Evolutionary conservation across 2,329 filamentous ascomycete species (phyloP).

Genomic region (Botrytis squamosa): DNA sequence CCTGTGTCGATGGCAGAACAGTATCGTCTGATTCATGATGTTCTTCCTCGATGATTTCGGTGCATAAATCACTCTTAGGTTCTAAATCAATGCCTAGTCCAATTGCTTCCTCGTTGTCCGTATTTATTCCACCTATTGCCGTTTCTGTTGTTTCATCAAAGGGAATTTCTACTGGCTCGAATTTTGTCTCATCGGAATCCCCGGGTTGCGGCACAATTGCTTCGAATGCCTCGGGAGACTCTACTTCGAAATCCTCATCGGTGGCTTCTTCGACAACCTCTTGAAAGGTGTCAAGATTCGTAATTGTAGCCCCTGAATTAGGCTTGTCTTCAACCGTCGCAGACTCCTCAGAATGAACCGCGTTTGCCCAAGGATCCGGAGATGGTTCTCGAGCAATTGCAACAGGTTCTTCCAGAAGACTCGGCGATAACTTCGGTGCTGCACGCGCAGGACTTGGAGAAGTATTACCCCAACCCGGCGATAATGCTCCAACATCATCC

Average conservation of each 20-base stretch:
- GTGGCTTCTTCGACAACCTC: background rate
- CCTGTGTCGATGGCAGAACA: constrained; percentile 19
- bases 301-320: background rate
- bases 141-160: background rate
- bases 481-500: constrained; percentile 19
- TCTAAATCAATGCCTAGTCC: background rate
- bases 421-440: constrained; percentile 24
- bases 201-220: background rate
- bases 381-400: constrained; percentile 30
- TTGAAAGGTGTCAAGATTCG: background rate
- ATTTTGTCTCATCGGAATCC: background rate
- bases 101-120: background rate
- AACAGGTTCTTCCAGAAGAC: constrained; percentile 23
- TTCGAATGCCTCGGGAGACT: background rate
- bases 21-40: constrained; percentile 14
- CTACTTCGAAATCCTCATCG: background rate
- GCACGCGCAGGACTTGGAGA: constrained; percentile 5
- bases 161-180: background rate
- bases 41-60: background rate
- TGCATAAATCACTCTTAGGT: background rate
- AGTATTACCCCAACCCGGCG: constrained; percentile 24
- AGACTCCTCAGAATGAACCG: background rate
- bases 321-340: background rate
- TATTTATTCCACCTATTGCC: background rate
- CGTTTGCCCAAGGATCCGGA: constrained; percentile 36